Conservation (phyloP, 2,329 filamentous ascomycete genomes). For the Pseudocercospora ulei region DNA sequence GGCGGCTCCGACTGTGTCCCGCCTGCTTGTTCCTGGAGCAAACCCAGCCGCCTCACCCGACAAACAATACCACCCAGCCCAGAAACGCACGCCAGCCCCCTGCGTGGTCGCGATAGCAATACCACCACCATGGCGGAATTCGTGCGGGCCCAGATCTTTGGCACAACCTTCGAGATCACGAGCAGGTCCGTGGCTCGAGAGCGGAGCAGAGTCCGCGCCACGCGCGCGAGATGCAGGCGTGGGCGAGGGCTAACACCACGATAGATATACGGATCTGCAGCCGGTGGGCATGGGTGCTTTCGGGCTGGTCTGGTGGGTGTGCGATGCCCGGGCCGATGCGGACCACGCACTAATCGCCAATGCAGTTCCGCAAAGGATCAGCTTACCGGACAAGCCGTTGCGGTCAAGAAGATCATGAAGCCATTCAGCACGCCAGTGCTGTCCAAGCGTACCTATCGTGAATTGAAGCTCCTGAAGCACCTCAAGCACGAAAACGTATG, state of each 20-base stretch:
- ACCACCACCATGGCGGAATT: conserved; percentile 76
- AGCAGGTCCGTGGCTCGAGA: conserved; percentile 58
- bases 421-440: conserved; percentile 98
- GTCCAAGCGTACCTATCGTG: conserved; percentile 93
- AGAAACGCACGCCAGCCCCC: neutral
- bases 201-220: conserved; percentile 10
- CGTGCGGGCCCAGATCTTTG: conserved; percentile 97
- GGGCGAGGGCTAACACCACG: conserved; percentile 19
- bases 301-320: conserved; percentile 76
- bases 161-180: conserved; percentile 98
- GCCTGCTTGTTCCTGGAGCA: conserved; percentile 2
- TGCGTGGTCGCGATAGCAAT: conserved; percentile 7
- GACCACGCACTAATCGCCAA: conserved; percentile 10
- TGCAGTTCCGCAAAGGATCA: conserved; percentile 90
- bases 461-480: conserved; percentile 95
- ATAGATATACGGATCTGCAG: conserved; percentile 92
- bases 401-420: conserved; percentile 99
- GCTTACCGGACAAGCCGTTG: conserved; percentile 91
- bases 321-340: neutral
- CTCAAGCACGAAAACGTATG: conserved; percentile 87
- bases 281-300: conserved; percentile 99
- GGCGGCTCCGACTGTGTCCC: conserved; percentile 3
- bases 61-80: neutral
- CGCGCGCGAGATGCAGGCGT: conserved; percentile 9
- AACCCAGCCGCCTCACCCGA: conserved; percentile 7